Base-by-base conservation (phyloP, 148 eudicot species). In the Fagopyrum tataricum region DNA sequence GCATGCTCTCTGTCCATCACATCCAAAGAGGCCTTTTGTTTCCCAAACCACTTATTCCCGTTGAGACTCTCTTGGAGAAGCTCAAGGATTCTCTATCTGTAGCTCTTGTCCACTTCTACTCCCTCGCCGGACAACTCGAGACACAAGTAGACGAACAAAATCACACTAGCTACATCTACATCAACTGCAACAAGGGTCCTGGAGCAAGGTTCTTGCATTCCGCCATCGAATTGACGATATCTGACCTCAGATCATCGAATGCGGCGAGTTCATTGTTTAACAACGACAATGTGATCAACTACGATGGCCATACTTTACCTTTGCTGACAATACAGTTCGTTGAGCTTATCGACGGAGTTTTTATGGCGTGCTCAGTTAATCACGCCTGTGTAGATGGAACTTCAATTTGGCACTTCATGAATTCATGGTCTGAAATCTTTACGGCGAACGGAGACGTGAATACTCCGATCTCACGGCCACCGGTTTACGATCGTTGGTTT, bases 11-110 rank as follows among this genome's bases (percentile, higher is more conserved):
- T 12, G 72, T 72, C 2, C 78, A 84, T 0, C 81, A 84, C 77
- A 81, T 78, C 73, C 87, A 84, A 61, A 84, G 78, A 64, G 84
- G 86, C 17, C 86, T 84, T 23, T 66, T 83, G 15, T 83, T 80
- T 23, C 4, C 73, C 21, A 70, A 70, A 70, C 41, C 69, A 6
- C 69, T 20, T 7, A 37, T 17, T 12, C 40, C 42, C n/a, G 4
- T 64, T 4, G 18, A 26, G 5, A 31, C 70, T 46, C 39, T 71
- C 56, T 2, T 47, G 56, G 37, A 8, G 7, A 71, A 44, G 55
- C 73, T 71, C 39, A 71, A 47, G 41, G 56, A 71, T 11, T 44
- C 53, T 71, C 40, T 71, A 6, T 71, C 73, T 13, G 7, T 44
- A 42, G 37, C 53, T 40, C 70, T 66, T 31, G 44, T 37, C 44